A percentile compares a stretch with the other conserved stretches of the same genome.
Evolutionary conservation across 306 rosid species (phyloP).

Genomic region (Trichosanthes truncata): DNA sequence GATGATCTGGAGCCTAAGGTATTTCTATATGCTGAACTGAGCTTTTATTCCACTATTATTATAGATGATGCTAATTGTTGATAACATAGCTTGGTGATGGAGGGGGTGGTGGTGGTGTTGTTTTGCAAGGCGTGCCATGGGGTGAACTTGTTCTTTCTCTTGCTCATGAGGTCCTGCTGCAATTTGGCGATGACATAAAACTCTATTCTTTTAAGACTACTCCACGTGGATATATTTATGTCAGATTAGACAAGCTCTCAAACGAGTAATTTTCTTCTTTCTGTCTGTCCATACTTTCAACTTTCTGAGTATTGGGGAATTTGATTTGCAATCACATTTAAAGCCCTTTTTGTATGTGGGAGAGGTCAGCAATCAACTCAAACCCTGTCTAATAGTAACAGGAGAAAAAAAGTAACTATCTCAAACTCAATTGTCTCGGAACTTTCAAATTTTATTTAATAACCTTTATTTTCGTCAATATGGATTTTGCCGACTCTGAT

Average conservation of each 20-base stretch:
- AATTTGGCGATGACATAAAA: slow-evolving; percentile 48
- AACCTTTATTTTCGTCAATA: background rate
- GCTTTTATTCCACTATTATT: slow-evolving; percentile 7
- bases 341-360: background rate
- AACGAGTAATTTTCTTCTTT: slow-evolving; percentile 40
- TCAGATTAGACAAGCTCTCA: slow-evolving; percentile 77
- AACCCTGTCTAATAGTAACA: background rate
- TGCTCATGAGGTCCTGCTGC: slow-evolving; percentile 50
- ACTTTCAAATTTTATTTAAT: background rate
- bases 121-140: slow-evolving; percentile 65
- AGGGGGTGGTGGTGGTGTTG: slow-evolving; percentile 80
- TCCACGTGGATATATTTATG: slow-evolving; percentile 68
- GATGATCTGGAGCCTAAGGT: slow-evolving; percentile 59
- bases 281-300: background rate
- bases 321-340: background rate
- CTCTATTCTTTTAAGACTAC: slow-evolving; percentile 70
- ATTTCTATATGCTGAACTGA: slow-evolving; percentile 1
- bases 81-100: slow-evolving; percentile 66
- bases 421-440: background rate
- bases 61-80: slow-evolving; percentile 12
- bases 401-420: background rate
- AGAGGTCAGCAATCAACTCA: background rate
- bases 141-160: slow-evolving; percentile 59
- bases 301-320: background rate
- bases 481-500: background rate